Base-by-base conservation (phyloP, 176 grass and related monocot species). In the Oryza nivara region DNA sequence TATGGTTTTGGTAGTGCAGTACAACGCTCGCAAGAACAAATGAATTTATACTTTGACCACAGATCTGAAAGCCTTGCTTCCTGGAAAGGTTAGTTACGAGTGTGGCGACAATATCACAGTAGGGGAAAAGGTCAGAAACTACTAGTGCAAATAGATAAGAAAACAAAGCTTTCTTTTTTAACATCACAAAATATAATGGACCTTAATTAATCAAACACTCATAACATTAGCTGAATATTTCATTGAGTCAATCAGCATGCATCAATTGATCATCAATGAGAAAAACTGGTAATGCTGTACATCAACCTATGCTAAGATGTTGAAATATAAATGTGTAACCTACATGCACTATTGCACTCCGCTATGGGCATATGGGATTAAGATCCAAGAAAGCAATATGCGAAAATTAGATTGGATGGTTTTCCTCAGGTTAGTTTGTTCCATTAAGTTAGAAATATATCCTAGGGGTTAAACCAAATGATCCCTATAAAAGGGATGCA, bases 41-140 rank as follows among this genome's bases (percentile, higher is more conserved):
- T 68, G 68, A 97, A 97, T 83, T 84, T 88, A 84, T 97, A 95
- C 67, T 97, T 97, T 71, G 85, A 82, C 92, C 84, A 93, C 68
- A 97, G 78, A 87, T 95, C 88, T n/a, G 72, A 77, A 77, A 82
- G 82, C 22, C 92, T 93, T 85, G 79, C 69, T 74, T 80, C 84
- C 95, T 95, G 84, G 32, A 89, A 83, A 54, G 28, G 8, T 17
- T 79, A 49, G 46, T 74, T 78, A 73, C 67, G 15, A 74, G 60
- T 12, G 17, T 77, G 54, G 36, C 70, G 65, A 49, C 14, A 90
- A 65, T 32, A 83, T 61, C 19, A 56, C 16, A 20, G 17, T 56
- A 36, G 15, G 11, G 47, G 47, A 22, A 86, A 86, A 73, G 60
- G 19, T 38, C 22, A 72, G 69, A 72, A 72, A 70, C 34, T 63